Evolutionary conservation across 169 alveolate species (phyloP), one percentile per base, ranked within the genome.

Genomic region (Cryptosporidium sp.): DNA sequence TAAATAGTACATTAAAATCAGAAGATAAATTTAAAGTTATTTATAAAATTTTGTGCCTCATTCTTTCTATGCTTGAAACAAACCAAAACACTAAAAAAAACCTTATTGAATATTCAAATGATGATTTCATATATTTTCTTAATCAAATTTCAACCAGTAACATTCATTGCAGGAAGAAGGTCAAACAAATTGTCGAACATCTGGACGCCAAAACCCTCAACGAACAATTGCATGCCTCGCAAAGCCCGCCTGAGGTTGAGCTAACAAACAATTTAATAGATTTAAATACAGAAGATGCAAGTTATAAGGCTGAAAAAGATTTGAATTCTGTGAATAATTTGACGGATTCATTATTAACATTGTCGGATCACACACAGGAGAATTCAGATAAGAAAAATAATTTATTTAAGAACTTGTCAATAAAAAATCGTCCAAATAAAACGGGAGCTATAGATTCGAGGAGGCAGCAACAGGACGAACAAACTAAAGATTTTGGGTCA

Each of bases 21-120:
- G 50, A 65, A 14, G 10, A 31, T 14, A 65, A 65, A 1, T 29
- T 26, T 23, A 80, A 80, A 80, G 41, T 80, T n/a, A 55, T 80
- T 26, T 62, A 62, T 45, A 59, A 35, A 65, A 80, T 80, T 31
- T 33, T 80, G 29, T 80, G 89, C 31, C 50, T 80, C 29, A 35
- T 62, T 62, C 73, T 59, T 29, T 59, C 80, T 29, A 59, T 80
- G 55, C 68, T 80, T 18, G 89, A 80, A 52, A 61, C 48, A 33
- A 80, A 80, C 48, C 41, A 59, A n/a, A 23, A 29, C 29, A 80
- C 80, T 14, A 73, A 73, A 41, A 43, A 55, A 16, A 35, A 21
- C 41, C 59, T 73, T 21, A 59, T 58, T 55, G 33, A 52, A 4
- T 73, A 73, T 41, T 26, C 71, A 18, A 37, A 58, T 37, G 58